Conservation (phyloP, 805 yeast genomes). For the Danielozyma ontarioensis region DNA sequence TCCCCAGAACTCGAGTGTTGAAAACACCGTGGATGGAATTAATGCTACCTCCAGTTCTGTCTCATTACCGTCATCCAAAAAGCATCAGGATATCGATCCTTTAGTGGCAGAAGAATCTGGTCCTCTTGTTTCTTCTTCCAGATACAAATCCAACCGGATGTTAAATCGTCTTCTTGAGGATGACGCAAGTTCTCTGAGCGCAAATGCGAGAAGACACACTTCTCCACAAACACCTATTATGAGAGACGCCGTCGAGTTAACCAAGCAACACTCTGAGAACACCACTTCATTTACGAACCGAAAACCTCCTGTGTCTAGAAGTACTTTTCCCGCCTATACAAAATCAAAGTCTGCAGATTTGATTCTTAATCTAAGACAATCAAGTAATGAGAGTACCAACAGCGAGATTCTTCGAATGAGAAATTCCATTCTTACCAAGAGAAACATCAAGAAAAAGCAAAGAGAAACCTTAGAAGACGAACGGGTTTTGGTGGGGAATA, state of each 20-base stretch:
- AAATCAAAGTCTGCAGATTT: conserved; percentile 1
- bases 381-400: conserved; percentile 21
- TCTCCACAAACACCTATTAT: conserved; percentile 6
- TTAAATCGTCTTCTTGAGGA: conserved; percentile 1
- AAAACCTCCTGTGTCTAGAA: conserved; percentile 10
- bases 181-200: conserved; percentile 1
- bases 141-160: neutral
- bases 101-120: too few relatives aligned
- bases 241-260: neutral
- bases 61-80: neutral
- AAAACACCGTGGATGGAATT: neutral
- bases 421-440: conserved; percentile 39
- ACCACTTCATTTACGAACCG: conserved; percentile 1
- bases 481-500: conserved; percentile 66
- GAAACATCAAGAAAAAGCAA: conserved; percentile 38
- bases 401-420: conserved; percentile 49
- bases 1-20: neutral
- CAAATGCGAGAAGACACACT: conserved; percentile 9
- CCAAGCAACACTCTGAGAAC: neutral
- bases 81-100: neutral
- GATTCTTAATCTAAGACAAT: neutral
- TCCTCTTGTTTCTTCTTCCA: too few relatives aligned
- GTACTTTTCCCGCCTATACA: conserved; percentile 14
- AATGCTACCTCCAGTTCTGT: neutral
- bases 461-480: conserved; percentile 45